Evolutionary conservation across 352 stramenopile species (phyloP).

Genomic region (Pythium scleroteichum): DNA sequence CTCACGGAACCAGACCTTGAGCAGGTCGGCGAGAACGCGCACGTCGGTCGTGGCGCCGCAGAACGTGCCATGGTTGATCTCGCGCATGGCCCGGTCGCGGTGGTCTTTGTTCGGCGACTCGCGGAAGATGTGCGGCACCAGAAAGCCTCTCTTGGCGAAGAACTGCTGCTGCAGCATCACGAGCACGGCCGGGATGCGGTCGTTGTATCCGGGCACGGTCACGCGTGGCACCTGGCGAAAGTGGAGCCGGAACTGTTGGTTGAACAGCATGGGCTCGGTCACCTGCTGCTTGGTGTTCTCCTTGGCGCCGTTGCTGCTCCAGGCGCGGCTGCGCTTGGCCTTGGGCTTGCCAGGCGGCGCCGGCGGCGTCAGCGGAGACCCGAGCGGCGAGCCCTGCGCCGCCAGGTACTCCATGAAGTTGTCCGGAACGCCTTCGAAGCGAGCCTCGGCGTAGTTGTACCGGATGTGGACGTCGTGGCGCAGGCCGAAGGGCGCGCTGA

Average conservation of each 20-base stretch:
- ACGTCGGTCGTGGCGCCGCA: conserved; percentile 63
- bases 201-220: conserved; percentile 61
- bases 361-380: conserved; percentile 35
- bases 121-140: conserved; percentile 84
- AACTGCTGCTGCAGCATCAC: conserved; percentile 88
- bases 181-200: conserved; percentile 82
- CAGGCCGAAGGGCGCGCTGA: conserved; percentile 74
- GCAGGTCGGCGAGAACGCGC: conserved; percentile 83
- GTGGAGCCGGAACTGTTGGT: conserved; percentile 85
- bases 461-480: conserved; percentile 84
- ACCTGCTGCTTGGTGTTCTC: conserved; percentile 19
- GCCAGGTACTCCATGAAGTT: conserved; percentile 80
- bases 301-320: conserved; percentile 30
- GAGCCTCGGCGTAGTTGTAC: conserved; percentile 87
- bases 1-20: conserved; percentile 91
- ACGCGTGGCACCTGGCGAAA: conserved; percentile 74
- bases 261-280: conserved; percentile 57
- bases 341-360: conserved; percentile 21
- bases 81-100: conserved; percentile 74
- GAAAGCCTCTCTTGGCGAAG: conserved; percentile 56
- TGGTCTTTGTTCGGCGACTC: conserved; percentile 87
- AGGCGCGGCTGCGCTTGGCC: conserved; percentile 31
- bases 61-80: conserved; percentile 85
- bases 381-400: conserved; percentile 16
- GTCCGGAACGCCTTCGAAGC: conserved; percentile 82